Percentiles rank a stretch among this genome's conserved stretches.
phyloP scores from a whole-genome alignment of 2,329 filamentous ascomycete species.

The Dactylellina drechsleri region DNA sequence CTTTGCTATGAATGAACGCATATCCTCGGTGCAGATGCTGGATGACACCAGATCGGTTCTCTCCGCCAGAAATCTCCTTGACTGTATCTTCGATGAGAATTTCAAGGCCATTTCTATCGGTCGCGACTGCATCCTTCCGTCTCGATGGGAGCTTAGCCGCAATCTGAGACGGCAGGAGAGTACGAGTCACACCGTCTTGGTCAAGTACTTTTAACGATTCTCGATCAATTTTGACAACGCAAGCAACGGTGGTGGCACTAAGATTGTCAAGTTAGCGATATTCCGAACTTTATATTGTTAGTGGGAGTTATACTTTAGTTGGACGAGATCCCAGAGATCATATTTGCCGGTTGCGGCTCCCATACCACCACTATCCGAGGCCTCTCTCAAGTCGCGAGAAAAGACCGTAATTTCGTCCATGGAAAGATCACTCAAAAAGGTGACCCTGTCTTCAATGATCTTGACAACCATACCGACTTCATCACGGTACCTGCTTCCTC shows the following conservation, averaged over 20 bases:
- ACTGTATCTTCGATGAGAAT: constrained; percentile 92
- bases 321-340: constrained; percentile 90
- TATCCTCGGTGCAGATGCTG: constrained; percentile 94
- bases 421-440: constrained; percentile 89
- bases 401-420: constrained; percentile 97
- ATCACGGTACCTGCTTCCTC: constrained; percentile 90
- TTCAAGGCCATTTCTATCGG: constrained; percentile 91
- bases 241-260: constrained; percentile 85
- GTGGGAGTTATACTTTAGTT: constrained; percentile 74
- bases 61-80: constrained; percentile 81
- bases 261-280: constrained; percentile 59
- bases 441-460: constrained; percentile 90
- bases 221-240: constrained; percentile 92
- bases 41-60: constrained; percentile 86
- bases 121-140: constrained; percentile 80
- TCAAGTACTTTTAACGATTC: constrained; percentile 91
- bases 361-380: constrained; percentile 88
- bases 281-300: constrained; percentile 26
- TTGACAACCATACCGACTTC: constrained; percentile 97
- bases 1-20: constrained; percentile 86
- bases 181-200: constrained; percentile 84
- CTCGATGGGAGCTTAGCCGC: constrained; percentile 86
- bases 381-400: constrained; percentile 93
- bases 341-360: constrained; percentile 83
- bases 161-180: constrained; percentile 88